A percentile compares a stretch with the other conserved stretches of the same genome.
Conservation (phyloP, 208 protist genomes). For the Crithidia mellificae region DNA sequence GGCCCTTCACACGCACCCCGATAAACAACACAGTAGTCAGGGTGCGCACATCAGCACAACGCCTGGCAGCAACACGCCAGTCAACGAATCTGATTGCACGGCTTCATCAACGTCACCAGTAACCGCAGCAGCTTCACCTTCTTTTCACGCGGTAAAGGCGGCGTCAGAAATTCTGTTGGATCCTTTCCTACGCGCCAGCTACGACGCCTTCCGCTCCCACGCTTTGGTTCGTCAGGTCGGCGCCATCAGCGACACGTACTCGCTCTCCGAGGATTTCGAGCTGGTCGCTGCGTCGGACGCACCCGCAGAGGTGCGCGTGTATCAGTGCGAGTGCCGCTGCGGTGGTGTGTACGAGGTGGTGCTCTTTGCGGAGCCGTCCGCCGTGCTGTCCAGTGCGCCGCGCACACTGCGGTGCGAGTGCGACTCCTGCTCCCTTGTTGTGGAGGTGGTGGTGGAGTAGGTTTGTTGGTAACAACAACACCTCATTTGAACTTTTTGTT, state of each 20-base stretch:
- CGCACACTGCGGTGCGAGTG: constrained; percentile 51
- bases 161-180: constrained; percentile 74
- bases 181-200: constrained; percentile 45
- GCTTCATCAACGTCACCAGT: no score
- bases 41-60: background rate
- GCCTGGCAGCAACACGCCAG: no score
- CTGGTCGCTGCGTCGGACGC: constrained; percentile 19
- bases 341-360: constrained; percentile 75
- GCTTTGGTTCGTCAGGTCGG: constrained; percentile 44
- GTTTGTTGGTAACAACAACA: background rate
- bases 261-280: constrained; percentile 59
- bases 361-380: constrained; percentile 22
- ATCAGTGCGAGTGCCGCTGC: constrained; percentile 74
- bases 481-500: background rate
- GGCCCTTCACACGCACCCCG: constrained; percentile 72
- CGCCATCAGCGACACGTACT: constrained; percentile 60
- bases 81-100: no score
- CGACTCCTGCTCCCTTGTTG: constrained; percentile 80
- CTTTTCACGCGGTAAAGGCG: constrained; percentile 70
- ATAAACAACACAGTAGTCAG: constrained; percentile 38
- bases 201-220: constrained; percentile 50
- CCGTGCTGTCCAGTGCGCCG: background rate
- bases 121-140: background rate
- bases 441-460: constrained; percentile 47
- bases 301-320: constrained; percentile 41